A percentile compares a stretch with the other conserved stretches of the same genome.
phyloP scores from a whole-genome alignment of 805 yeast genomes.

The Spathaspora boniae region DNA sequence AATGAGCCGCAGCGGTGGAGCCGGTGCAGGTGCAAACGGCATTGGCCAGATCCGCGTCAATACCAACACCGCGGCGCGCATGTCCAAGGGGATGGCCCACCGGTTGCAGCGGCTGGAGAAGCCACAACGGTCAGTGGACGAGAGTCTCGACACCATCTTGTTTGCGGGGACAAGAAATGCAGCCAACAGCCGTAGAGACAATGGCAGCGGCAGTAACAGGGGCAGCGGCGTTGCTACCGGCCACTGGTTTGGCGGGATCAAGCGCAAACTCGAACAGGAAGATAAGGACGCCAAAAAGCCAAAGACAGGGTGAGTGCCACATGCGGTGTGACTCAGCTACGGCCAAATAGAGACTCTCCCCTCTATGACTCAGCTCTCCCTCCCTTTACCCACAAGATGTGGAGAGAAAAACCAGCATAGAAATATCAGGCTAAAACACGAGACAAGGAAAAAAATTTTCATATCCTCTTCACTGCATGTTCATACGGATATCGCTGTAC shows the following conservation, averaged over 20 bases:
- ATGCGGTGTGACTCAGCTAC: neutral
- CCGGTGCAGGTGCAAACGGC: slow-evolving; percentile 18
- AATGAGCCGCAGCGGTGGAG: slow-evolving; percentile 44
- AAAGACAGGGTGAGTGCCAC: neutral
- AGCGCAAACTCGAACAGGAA: no score
- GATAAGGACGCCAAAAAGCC: neutral
- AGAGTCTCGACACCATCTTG: slow-evolving; percentile 15
- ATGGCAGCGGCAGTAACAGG: neutral
- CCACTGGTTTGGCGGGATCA: slow-evolving; percentile 24
- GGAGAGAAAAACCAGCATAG: neutral
- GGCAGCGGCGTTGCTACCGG: no score
- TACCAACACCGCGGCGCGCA: slow-evolving; percentile 50
- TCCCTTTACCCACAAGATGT: neutral
- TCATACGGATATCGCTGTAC: neutral
- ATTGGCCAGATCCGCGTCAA: slow-evolving; percentile 32
- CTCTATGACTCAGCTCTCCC: neutral
- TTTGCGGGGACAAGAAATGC: slow-evolving; percentile 10
- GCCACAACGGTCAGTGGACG: slow-evolving; percentile 8
- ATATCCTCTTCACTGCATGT: neutral
- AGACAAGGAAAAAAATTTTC: neutral
- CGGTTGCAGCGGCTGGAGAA: slow-evolving; percentile 31
- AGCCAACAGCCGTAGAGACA: neutral
- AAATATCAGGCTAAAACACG: no score
- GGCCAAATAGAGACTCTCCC: no score
- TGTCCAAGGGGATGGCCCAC: slow-evolving; percentile 58